phyloP scores from a whole-genome alignment of 2,329 filamentous ascomycete genomes.

The Fusarium caatingaense region DNA sequence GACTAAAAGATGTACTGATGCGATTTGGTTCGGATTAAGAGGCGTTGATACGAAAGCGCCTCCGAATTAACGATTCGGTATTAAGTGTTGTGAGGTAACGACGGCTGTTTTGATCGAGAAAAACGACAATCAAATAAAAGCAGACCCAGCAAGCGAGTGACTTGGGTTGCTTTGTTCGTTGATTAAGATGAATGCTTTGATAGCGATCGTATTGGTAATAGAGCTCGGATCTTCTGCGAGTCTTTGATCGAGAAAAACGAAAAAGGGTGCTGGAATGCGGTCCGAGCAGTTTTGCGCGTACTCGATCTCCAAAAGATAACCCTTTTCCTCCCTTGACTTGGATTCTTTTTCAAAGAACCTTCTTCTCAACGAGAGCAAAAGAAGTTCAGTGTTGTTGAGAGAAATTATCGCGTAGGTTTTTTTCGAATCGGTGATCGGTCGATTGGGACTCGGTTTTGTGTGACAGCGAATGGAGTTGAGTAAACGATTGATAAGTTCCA shows the following conservation, averaged over 20 bases:
- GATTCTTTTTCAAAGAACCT: background rate
- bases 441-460: conserved; percentile 33
- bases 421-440: conserved; percentile 15
- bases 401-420: conserved; percentile 12
- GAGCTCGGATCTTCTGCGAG: conserved; percentile 18
- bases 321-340: conserved; percentile 12
- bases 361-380: conserved; percentile 28
- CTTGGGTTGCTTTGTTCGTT: conserved; percentile 25
- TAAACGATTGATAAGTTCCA: conserved; percentile 28
- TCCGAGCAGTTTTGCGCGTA: conserved; percentile 38
- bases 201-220: background rate
- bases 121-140: conserved; percentile 24
- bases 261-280: conserved; percentile 37
- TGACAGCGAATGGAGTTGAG: conserved; percentile 27
- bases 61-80: conserved; percentile 14
- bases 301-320: background rate
- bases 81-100: conserved; percentile 21
- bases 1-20: conserved; percentile 15
- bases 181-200: conserved; percentile 11
- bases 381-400: conserved; percentile 2
- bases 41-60: conserved; percentile 12
- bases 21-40: background rate
- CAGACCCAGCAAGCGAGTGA: conserved; percentile 34
- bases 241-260: conserved; percentile 1
- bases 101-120: conserved; percentile 19